Evolutionary conservation across 257 asterid species (phyloP).

Genomic region (Gentiana macrophylla): DNA sequence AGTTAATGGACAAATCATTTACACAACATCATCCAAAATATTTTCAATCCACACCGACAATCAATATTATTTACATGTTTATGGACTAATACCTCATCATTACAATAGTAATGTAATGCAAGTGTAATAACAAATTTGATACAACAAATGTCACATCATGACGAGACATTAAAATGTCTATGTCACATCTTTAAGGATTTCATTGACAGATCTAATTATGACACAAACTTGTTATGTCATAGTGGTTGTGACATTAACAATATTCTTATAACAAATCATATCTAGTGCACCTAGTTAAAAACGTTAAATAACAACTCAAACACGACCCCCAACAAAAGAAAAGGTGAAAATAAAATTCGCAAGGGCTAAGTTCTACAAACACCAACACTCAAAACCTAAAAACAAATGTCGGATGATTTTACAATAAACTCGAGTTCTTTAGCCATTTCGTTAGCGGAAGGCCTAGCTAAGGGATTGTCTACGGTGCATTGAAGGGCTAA

Average conservation of each 20-base stretch:
- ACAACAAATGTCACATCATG: too few species aligned
- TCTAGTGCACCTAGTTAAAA: constrained; percentile 13
- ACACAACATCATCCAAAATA: too few species aligned
- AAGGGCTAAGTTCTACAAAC: constrained; percentile 15
- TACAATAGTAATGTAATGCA: constrained; percentile 10
- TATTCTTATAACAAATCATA: constrained; percentile 17
- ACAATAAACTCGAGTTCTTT: constrained; percentile 38
- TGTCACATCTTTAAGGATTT: too few species aligned
- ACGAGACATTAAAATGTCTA: too few species aligned
- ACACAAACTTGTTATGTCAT: too few species aligned
- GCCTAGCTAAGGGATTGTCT: constrained; percentile 52
- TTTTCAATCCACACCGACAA: background rate
- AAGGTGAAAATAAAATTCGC: constrained; percentile 5
- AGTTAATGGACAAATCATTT: too few species aligned
- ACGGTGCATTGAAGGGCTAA: constrained; percentile 81
- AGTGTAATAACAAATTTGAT: too few species aligned
- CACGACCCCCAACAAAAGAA: background rate
- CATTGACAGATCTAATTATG: too few species aligned
- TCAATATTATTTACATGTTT: constrained; percentile 13
- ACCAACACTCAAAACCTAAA: constrained; percentile 32
- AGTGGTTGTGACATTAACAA: too few species aligned
- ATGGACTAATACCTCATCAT: constrained; percentile 24
- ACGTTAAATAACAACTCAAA: background rate
- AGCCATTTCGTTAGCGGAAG: constrained; percentile 31
- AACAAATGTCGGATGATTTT: constrained; percentile 33